Evolutionary conservation across 345 rosid genomes (phyloP).

Genomic region (Gossypium raimondii): DNA sequence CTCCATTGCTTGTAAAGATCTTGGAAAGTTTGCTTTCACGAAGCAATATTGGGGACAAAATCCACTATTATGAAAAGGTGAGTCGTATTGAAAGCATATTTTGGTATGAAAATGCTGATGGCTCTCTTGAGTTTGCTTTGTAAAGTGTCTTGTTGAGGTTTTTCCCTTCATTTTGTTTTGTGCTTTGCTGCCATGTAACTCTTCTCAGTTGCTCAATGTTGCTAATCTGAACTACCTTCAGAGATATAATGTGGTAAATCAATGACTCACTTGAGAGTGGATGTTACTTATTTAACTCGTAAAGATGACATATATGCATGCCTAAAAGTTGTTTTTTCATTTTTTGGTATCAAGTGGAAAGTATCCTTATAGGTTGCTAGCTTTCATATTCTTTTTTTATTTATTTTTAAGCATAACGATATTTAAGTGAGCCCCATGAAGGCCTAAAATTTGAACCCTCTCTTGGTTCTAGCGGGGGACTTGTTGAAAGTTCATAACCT

Average conservation of each 20-base stretch:
- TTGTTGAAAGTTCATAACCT: not conserved
- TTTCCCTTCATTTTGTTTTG: not conserved
- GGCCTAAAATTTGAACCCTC: not conserved
- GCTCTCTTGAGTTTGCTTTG: not conserved
- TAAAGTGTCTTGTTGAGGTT: not conserved
- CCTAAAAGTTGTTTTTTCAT: not conserved
- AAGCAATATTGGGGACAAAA: slow-evolving; percentile 58
- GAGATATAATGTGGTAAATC: not conserved
- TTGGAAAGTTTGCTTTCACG: slow-evolving; percentile 72
- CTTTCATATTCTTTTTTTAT: not conserved
- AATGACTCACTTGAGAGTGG: not conserved
- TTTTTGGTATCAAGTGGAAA: no score
- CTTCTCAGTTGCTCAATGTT: not conserved
- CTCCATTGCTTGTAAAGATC: slow-evolving; percentile 79
- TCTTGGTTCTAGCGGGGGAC: not conserved
- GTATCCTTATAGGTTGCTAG: not conserved
- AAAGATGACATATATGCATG: not conserved
- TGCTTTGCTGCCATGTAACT: not conserved
- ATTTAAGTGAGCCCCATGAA: not conserved
- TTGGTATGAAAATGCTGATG: not conserved
- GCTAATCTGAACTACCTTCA: not conserved
- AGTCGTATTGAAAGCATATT: slow-evolving; percentile 19
- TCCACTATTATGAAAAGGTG: slow-evolving; percentile 61
- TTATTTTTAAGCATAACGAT: not conserved
- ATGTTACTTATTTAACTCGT: not conserved